Base-by-base conservation (phyloP, 1,284 basidiomycete genomes). In the Microbotryum violaceum region DNA sequence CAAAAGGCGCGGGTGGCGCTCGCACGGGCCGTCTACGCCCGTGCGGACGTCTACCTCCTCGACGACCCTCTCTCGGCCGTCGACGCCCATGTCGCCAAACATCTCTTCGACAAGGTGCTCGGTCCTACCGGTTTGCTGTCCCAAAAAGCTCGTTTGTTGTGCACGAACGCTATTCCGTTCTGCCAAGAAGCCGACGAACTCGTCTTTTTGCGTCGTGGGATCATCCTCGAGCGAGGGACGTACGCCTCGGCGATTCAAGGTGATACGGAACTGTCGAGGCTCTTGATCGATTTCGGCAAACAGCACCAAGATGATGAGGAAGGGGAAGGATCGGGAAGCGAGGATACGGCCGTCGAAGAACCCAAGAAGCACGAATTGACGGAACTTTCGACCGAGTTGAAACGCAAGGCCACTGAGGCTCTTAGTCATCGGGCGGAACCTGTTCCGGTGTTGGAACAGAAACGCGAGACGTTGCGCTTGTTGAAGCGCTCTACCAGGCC, bases 131-230 rank as follows among this genome's bases (percentile, higher is more conserved):
- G 93, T 60, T 72, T 97, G 3, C 83, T 97, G 33, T 82, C 86
- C 20, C 82, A 82, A 48, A 94, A 94, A 76, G 91, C 91, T 6
- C 81, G 93, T 29, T 81, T 97, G 56, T 78, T 97, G 4, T 89
- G 93, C 62, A 94, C 91, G 23, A 93, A 97, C 75, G 87, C 87
- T 52, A 85, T 97, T 48, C 83, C 90, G 20, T 93, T 88, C 73
- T 79, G 93, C 54, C 82, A 83, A 54, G 80, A 91, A 62, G 87
- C 89, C 54, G 88, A 96, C 73, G 81, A 87, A 64, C 79, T 97
- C 33, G 76, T 84, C 59, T 91, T 87, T 75, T 78, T 97, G 42
- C 86, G 89, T 25, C 82, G 85, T 21, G 92, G 92, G 14, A 85
- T 90, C 71, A 85, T 97, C 60, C 76, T 92, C 27, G 92, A 97